Percentiles rank a stretch among this genome's conserved stretches.
Evolutionary conservation across 345 rosid genomes (phyloP).

Genomic region (Isatis tinctoria): DNA sequence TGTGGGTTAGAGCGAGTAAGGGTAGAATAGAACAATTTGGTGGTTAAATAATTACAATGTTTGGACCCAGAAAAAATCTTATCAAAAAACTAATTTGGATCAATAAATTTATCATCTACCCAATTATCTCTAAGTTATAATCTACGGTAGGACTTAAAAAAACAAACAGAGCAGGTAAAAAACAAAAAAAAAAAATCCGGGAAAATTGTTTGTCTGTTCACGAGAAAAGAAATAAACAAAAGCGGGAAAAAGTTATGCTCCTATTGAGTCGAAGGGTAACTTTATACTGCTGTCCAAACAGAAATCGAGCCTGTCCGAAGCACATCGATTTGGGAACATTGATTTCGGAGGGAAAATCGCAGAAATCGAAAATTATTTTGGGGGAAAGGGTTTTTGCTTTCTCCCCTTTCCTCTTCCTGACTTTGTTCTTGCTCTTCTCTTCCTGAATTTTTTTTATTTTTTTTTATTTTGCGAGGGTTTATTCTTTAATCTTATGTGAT

Average conservation of each 20-base stretch:
- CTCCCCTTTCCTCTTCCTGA: background rate
- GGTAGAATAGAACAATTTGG: no score
- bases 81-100: no score
- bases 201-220: no score
- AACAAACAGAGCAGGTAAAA: no score
- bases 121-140: no score
- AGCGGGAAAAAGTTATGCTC: constrained; percentile 10
- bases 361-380: background rate
- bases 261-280: background rate
- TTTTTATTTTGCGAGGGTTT: background rate
- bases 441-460: background rate
- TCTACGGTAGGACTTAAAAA: no score
- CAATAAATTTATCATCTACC: no score
- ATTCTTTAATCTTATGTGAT: background rate
- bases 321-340: background rate
- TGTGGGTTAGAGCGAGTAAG: no score
- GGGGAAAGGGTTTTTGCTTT: constrained; percentile 21
- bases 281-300: constrained; percentile 3
- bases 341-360: constrained; percentile 31
- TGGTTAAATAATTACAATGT: no score
- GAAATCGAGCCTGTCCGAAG: background rate
- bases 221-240: background rate
- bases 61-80: no score
- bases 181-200: no score
- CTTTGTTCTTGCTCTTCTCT: background rate